These are phyloP conservation scores for Boletus pseudo-olivaceus DNA, from an alignment of 768 basidiomycete species.

Conservation along the genomic window DNA sequence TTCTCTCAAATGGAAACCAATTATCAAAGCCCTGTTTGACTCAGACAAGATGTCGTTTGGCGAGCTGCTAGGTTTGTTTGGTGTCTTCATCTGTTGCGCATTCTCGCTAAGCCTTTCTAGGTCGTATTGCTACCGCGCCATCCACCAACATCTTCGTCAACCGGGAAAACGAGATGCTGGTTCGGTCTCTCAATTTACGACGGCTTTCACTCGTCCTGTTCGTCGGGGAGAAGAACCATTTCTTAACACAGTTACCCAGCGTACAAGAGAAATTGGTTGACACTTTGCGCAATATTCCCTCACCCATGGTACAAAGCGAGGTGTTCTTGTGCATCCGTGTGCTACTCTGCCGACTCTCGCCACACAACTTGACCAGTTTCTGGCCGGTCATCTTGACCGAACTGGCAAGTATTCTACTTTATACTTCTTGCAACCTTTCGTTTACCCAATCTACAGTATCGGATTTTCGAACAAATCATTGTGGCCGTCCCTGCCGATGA, in stretches of 20 bases:
- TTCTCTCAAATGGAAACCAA: slow-evolving; percentile 66
- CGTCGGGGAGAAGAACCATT: slow-evolving; percentile 86
- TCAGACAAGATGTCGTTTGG: slow-evolving; percentile 81
- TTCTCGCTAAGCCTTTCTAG: slow-evolving; percentile 36
- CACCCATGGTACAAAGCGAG: slow-evolving; percentile 87
- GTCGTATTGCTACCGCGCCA: slow-evolving; percentile 76
- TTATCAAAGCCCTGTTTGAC: slow-evolving; percentile 79
- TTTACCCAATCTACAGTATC: slow-evolving; percentile 53
- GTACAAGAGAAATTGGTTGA: slow-evolving; percentile 99
- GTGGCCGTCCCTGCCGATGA: slow-evolving; percentile 69
- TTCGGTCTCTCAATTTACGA: slow-evolving; percentile 82
- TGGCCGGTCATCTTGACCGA: slow-evolving; percentile 97
- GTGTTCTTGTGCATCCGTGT: slow-evolving; percentile 93
- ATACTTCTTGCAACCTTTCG: no score
- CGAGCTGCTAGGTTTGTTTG: slow-evolving; percentile 71
- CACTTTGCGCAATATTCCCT: slow-evolving; percentile 72
- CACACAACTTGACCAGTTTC: slow-evolving; percentile 90
- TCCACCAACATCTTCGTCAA: slow-evolving; percentile 97
- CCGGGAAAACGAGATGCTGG: slow-evolving; percentile 87
- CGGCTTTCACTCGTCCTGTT: slow-evolving; percentile 86
- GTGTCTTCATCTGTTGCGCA: slow-evolving; percentile 26
- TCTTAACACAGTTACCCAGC: slow-evolving; percentile 80
- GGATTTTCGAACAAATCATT: slow-evolving; percentile 83
- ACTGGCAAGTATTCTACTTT: slow-evolving; percentile 49
- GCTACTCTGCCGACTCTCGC: slow-evolving; percentile 82